Conservation (phyloP, 2,329 filamentous ascomycete genomes). For the Aspergillus ustus region DNA sequence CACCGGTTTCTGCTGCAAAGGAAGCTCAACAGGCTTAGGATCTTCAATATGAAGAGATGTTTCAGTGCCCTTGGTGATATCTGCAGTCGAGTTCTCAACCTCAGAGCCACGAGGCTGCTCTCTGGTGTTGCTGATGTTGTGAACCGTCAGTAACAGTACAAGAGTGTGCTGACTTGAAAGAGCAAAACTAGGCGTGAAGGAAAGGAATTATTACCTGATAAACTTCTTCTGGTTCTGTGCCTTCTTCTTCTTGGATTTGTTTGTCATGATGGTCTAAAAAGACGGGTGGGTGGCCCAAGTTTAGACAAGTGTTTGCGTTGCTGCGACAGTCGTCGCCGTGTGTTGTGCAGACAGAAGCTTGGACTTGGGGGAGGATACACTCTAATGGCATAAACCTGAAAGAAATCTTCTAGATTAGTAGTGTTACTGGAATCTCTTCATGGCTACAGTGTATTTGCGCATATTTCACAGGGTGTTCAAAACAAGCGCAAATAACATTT, state of each 20-base stretch:
- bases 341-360: not conserved
- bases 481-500: not conserved
- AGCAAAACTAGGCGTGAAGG: not conserved
- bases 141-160: not conserved
- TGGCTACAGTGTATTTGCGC: not conserved
- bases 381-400: not conserved
- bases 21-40: not conserved
- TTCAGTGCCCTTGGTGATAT: constrained; percentile 13
- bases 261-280: constrained; percentile 1
- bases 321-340: not conserved
- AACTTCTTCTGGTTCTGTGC: not conserved
- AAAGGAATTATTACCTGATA: constrained; percentile 5
- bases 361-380: not conserved
- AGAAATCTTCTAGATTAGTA: not conserved
- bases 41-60: constrained; percentile 14
- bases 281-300: not conserved
- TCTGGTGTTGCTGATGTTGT: not conserved
- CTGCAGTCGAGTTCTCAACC: not conserved
- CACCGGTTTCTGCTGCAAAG: not conserved
- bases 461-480: not conserved
- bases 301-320: not conserved
- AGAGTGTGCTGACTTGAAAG: not conserved
- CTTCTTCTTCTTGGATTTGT: constrained; percentile 11
- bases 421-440: not conserved
- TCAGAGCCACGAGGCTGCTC: not conserved